Evolutionary conservation across 352 stramenopile species (phyloP), one percentile per base, ranked within the genome.

Genomic region (Globisporangium nodosum): DNA sequence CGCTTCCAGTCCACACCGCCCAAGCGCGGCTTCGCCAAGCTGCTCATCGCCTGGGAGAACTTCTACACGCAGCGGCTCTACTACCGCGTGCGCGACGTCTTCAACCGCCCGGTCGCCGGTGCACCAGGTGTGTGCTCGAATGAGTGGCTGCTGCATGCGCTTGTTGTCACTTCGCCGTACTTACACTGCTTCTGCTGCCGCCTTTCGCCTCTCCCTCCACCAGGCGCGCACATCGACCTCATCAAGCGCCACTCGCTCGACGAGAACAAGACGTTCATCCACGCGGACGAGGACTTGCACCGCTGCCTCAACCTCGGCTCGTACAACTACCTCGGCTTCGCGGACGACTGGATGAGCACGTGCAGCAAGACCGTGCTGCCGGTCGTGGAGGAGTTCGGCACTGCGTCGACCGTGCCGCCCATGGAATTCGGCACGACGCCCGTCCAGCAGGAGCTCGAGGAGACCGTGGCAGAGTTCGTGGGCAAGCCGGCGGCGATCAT

Each of bases 241-340:
- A 65, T 98, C 50, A 80, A 97, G 68, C 83, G 94, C 45, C 46
- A 69, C 48, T 69, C 66, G 30, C 15, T 31, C 15, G 71, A 80
- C 46, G 70, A 60, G 15, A 68, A 69, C 59, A 76, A 74, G 58
- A 78, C 76, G 12, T 43, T 68, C 8, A 18, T 20, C 33, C 48
- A 61, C 48, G 52, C 52, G 24, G 58, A 66, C 2, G 63, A 42
- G 1, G 2, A 2, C 13, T 18, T 53, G 20, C 66, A 75, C 9
- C 59, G 74, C 20, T 97, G 88, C 64, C 57, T 98, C 20, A 98
- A 98, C 70, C 70, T 98, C 3, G 94, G 93, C 24, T 96, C 78
- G 47, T 98, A 98, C 83, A 98, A 98, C 73, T 98, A 98, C 70
- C 74, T 98, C 3, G 95, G 95, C n/a, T 98, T 98, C 76, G 95